phyloP scores from a whole-genome alignment of 2,329 filamentous ascomycete genomes.

The Aspergillus carbonarius region DNA sequence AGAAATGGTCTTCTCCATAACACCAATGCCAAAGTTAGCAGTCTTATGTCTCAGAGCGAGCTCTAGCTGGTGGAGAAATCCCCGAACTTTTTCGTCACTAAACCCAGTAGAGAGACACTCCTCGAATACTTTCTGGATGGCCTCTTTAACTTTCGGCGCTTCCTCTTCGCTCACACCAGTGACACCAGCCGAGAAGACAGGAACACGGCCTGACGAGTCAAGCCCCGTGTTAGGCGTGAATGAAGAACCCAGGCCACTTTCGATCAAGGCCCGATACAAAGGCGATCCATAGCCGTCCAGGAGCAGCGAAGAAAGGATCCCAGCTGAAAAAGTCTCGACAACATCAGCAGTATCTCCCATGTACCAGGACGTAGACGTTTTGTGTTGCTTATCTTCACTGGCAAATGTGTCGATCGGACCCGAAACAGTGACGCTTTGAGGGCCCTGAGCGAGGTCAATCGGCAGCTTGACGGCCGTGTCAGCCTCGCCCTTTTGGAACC shows the following conservation, averaged over 20 bases:
- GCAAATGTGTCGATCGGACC: constrained; percentile 87
- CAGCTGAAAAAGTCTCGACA: constrained; percentile 83
- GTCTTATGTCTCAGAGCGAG: constrained; percentile 95
- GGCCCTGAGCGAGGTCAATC: constrained; percentile 66
- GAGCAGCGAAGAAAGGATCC: constrained; percentile 76
- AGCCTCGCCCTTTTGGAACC: constrained; percentile 68
- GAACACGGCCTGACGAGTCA: constrained; percentile 71
- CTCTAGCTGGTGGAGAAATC: constrained; percentile 89
- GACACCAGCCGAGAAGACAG: constrained; percentile 86
- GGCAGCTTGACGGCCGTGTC: constrained; percentile 76
- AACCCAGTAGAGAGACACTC: constrained; percentile 75
- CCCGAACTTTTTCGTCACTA: constrained; percentile 85
- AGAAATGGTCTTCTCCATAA: constrained; percentile 84
- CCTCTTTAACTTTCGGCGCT: constrained; percentile 71
- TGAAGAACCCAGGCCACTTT: constrained; percentile 84
- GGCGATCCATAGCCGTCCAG: constrained; percentile 96
- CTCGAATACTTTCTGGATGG: constrained; percentile 69
- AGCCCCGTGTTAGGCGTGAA: constrained; percentile 95
- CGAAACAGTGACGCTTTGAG: constrained; percentile 67
- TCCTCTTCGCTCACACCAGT: constrained; percentile 84
- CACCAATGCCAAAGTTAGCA: constrained; percentile 86
- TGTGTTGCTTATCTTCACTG: constrained; percentile 81
- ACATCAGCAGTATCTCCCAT: constrained; percentile 79
- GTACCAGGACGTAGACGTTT: constrained; percentile 92
- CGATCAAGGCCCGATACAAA: constrained; percentile 82